A percentile compares a stretch with the other conserved stretches of the same genome.
phyloP scores from a whole-genome alignment of 1,284 basidiomycete species.

The Ceratobasidium sp. region DNA sequence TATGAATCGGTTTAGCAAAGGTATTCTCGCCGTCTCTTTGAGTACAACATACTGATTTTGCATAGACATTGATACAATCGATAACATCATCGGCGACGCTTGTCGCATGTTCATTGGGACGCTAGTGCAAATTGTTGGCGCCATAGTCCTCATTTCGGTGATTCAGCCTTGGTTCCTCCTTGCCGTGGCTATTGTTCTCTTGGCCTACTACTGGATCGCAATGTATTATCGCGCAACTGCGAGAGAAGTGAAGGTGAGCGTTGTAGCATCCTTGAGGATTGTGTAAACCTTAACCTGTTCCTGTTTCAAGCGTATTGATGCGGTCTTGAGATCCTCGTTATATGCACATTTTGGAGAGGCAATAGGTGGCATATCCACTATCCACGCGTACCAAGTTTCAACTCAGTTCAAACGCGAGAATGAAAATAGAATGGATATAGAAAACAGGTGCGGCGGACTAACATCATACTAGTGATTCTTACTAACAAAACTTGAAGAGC shows the following conservation, averaged over 20 bases:
- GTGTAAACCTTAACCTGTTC: constrained; percentile 29
- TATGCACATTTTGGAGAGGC: constrained; percentile 87
- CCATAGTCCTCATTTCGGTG: constrained; percentile 73
- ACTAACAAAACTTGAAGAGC: constrained; percentile 64
- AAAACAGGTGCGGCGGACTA: constrained; percentile 69
- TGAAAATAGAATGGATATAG: constrained; percentile 78
- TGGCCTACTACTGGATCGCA: constrained; percentile 74
- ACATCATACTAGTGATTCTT: constrained; percentile 62
- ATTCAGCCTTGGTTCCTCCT: constrained; percentile 55
- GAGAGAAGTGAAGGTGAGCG: constrained; percentile 81
- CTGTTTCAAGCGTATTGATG: constrained; percentile 59
- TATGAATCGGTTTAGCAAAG: constrained; percentile 86
- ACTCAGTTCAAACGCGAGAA: constrained; percentile 75
- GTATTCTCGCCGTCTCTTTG: constrained; percentile 51
- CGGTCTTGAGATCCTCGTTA: constrained; percentile 70
- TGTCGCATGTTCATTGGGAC: constrained; percentile 82
- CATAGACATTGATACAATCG: constrained; percentile 79
- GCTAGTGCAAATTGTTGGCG: constrained; percentile 73
- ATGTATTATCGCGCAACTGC: constrained; percentile 89
- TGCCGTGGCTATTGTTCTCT: constrained; percentile 52
- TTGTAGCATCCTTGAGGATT: constrained; percentile 67
- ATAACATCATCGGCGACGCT: constrained; percentile 64
- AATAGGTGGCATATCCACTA: constrained; percentile 78
- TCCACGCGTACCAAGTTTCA: constrained; percentile 77
- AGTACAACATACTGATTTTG: constrained; percentile 24